These are phyloP conservation scores for Leptoxyphium fumago DNA, from an alignment of 2,329 filamentous ascomycete species.

Conservation along the genomic window DNA sequence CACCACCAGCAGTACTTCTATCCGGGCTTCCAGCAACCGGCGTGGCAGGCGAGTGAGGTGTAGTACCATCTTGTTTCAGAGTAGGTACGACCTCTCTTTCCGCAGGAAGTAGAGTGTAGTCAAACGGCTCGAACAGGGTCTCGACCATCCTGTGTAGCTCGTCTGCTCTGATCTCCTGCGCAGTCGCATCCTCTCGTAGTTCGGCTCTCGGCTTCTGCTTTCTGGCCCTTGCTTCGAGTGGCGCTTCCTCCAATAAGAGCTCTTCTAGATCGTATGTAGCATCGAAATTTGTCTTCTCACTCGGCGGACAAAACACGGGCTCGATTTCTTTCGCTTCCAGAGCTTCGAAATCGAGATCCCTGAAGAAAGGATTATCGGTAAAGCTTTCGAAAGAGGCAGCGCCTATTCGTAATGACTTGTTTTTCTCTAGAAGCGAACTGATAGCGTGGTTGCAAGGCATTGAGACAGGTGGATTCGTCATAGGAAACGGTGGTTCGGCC, in stretches of 20 bases:
- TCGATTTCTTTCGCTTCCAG: constrained; percentile 78
- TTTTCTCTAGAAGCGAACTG: constrained; percentile 64
- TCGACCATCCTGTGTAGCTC: constrained; percentile 92
- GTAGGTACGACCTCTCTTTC: constrained; percentile 33
- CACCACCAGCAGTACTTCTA: neutral
- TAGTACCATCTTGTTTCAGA: neutral
- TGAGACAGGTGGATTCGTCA: constrained; percentile 81
- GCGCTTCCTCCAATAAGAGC: constrained; percentile 81
- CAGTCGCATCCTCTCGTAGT: constrained; percentile 84
- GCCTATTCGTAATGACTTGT: constrained; percentile 72
- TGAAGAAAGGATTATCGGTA: constrained; percentile 79
- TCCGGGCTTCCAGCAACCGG: neutral
- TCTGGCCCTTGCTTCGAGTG: constrained; percentile 78
- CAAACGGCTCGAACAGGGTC: constrained; percentile 82
- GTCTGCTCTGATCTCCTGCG: constrained; percentile 87
- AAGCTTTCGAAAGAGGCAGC: constrained; percentile 69
- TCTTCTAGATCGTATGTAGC: constrained; percentile 96
- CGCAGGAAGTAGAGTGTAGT: constrained; percentile 76
- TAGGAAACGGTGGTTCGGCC: constrained; percentile 73
- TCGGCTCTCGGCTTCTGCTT: constrained; percentile 87
- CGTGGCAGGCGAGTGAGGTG: neutral
- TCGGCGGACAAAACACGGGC: constrained; percentile 82
- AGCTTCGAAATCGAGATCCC: constrained; percentile 65
- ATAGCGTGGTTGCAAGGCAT: constrained; percentile 82
- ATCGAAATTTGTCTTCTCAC: constrained; percentile 98